These are phyloP conservation scores for Colletotrichum lindemuthianum DNA, from an alignment of 2,329 filamentous ascomycete species.

Conservation along the genomic window DNA sequence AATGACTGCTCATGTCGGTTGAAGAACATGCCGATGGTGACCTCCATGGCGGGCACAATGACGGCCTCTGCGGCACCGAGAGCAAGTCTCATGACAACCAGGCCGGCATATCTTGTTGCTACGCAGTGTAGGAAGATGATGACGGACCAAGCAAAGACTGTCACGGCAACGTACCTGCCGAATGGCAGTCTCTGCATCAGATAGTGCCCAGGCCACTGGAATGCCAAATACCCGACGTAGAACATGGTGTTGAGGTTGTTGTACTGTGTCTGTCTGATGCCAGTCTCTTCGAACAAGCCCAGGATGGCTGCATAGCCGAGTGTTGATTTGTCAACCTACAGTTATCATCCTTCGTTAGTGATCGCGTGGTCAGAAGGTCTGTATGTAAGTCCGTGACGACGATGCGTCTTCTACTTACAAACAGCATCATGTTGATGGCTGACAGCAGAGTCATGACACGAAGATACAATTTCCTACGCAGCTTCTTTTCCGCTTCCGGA, in stretches of 20 bases:
- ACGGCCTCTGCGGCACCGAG: slow-evolving; percentile 49
- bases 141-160: slow-evolving; percentile 48
- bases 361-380: no score
- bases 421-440: slow-evolving; percentile 49
- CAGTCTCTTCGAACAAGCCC: slow-evolving; percentile 53
- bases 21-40: slow-evolving; percentile 53
- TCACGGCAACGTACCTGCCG: slow-evolving; percentile 46
- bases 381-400: no score
- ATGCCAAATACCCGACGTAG: slow-evolving; percentile 51
- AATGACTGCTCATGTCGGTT: slow-evolving; percentile 46
- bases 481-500: slow-evolving; percentile 44
- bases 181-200: slow-evolving; percentile 52
- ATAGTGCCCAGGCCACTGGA: slow-evolving; percentile 51
- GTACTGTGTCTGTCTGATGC: slow-evolving; percentile 48
- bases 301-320: slow-evolving; percentile 52
- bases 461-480: slow-evolving; percentile 47
- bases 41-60: slow-evolving; percentile 52
- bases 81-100: slow-evolving; percentile 48
- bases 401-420: slow-evolving; percentile 40
- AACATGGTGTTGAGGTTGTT: slow-evolving; percentile 54
- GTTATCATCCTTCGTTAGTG: background rate
- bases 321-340: slow-evolving; percentile 52
- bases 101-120: slow-evolving; percentile 46
- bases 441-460: slow-evolving; percentile 45
- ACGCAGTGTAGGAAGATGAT: slow-evolving; percentile 52